Percentiles rank a stretch among this genome's conserved stretches.
phyloP scores from a whole-genome alignment of 1,284 basidiomycete species.

The Fomitopsis schrenkii region DNA sequence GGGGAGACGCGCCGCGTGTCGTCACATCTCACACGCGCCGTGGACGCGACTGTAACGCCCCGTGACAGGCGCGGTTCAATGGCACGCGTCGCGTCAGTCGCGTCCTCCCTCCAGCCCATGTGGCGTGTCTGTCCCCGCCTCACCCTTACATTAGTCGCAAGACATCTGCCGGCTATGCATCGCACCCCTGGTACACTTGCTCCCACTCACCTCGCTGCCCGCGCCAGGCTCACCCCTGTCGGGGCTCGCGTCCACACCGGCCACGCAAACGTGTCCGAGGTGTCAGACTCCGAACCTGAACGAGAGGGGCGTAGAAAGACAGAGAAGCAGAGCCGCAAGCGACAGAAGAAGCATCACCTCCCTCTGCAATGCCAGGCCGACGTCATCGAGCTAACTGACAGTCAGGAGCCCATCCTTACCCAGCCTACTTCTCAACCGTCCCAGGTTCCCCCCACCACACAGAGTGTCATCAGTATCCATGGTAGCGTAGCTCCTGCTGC shows the following conservation, averaged over 20 bases:
- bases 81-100: conserved; percentile 2
- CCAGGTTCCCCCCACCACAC: neutral
- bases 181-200: neutral
- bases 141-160: neutral
- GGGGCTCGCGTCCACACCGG: neutral
- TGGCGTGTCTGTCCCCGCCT: neutral
- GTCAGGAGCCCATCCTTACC: conserved; percentile 5
- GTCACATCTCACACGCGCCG: neutral
- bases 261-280: neutral
- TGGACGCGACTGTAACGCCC: neutral
- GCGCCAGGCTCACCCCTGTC: neutral
- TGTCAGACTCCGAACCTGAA: conserved; percentile 64
- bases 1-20: neutral
- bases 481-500: neutral
- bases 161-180: neutral
- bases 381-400: conserved; percentile 22
- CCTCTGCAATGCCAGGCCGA: neutral
- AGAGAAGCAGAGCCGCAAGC: conserved; percentile 14
- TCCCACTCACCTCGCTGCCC: neutral
- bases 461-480: conserved; percentile 3
- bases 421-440: neutral
- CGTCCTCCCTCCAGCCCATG: neutral
- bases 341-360: conserved; percentile 5
- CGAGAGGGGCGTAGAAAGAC: conserved; percentile 41
- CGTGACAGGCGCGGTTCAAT: neutral